A percentile compares a stretch with the other conserved stretches of the same genome.
These are phyloP conservation scores for Rhizopogon rudus DNA, from an alignment of 768 basidiomycete genomes.

Conservation along the genomic window DNA sequence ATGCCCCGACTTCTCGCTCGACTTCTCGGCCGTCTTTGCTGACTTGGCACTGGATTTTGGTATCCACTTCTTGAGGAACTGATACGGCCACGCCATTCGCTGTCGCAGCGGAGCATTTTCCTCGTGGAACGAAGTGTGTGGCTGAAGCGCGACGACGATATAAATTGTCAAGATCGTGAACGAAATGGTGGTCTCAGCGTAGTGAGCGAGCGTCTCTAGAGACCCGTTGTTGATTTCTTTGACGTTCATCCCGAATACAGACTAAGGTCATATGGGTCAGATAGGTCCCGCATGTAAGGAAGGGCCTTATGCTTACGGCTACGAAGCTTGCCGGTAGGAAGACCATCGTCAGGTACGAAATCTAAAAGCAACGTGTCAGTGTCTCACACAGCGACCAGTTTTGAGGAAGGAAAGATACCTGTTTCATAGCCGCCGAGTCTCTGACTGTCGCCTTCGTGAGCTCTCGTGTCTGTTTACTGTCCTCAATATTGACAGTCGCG, in stretches of 20 bases:
- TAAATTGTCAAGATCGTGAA: constrained; percentile 50
- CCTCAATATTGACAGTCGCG: constrained; percentile 52
- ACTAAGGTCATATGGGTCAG: constrained; percentile 21
- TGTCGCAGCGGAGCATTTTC: constrained; percentile 9
- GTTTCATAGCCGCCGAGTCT: constrained; percentile 38
- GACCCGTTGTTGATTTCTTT: constrained; percentile 31
- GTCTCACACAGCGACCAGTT: constrained; percentile 18
- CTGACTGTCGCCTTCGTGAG: constrained; percentile 42
- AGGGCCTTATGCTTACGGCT: constrained; percentile 14
- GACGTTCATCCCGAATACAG: constrained; percentile 56
- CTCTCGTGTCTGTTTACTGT: constrained; percentile 46
- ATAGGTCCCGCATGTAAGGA: not conserved
- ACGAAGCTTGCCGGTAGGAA: constrained; percentile 53
- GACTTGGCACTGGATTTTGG: not conserved
- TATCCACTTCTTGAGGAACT: constrained; percentile 1
- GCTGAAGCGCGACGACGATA: constrained; percentile 50
- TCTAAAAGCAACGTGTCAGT: constrained; percentile 9
- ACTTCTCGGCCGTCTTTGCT: too few relatives aligned
- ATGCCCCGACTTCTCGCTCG: not conserved
- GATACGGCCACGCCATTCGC: constrained; percentile 18
- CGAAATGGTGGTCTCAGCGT: constrained; percentile 34
- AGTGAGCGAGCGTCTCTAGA: constrained; percentile 32
- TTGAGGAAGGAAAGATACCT: constrained; percentile 9
- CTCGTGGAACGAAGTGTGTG: constrained; percentile 19
- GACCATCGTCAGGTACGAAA: constrained; percentile 53